Conservation (phyloP, 83 land plant species). For the Larix sibirica region DNA sequence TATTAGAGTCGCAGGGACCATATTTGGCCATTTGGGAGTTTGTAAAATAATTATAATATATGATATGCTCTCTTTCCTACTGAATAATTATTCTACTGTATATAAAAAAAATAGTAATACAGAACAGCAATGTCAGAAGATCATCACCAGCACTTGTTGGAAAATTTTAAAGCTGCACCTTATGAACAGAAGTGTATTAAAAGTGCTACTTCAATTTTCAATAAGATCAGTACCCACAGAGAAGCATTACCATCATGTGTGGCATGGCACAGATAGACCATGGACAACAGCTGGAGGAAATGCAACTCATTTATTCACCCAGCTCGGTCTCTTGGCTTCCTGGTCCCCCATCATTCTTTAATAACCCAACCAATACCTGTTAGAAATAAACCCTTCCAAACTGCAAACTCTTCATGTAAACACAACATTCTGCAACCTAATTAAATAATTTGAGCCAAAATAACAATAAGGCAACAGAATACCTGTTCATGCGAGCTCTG, state of each 20-base stretch:
- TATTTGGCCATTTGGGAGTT: no score
- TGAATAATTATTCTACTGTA: no score
- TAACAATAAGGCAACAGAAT: not conserved
- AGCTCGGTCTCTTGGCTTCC: not conserved
- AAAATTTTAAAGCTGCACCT: no score
- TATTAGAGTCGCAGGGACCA: no score
- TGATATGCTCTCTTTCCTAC: no score
- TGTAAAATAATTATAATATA: no score
- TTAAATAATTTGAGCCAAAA: not conserved
- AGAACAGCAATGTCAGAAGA: no score
- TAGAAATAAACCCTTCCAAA: not conserved
- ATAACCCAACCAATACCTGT: not conserved
- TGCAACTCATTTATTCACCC: not conserved
- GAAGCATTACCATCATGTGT: not conserved
- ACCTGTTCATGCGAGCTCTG: constrained; percentile 6
- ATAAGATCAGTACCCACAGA: not conserved
- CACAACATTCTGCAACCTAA: not conserved
- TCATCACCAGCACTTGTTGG: no score
- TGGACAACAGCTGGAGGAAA: not conserved
- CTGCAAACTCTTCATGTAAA: not conserved
- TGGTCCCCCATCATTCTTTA: not conserved
- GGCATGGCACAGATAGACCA: not conserved
- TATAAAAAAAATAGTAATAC: no score
- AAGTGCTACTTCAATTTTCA: not conserved
- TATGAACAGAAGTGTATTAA: not conserved